phyloP scores from a whole-genome alignment of 2,329 filamentous ascomycete species.

The Phaeosphaeriaceae sp. region DNA sequence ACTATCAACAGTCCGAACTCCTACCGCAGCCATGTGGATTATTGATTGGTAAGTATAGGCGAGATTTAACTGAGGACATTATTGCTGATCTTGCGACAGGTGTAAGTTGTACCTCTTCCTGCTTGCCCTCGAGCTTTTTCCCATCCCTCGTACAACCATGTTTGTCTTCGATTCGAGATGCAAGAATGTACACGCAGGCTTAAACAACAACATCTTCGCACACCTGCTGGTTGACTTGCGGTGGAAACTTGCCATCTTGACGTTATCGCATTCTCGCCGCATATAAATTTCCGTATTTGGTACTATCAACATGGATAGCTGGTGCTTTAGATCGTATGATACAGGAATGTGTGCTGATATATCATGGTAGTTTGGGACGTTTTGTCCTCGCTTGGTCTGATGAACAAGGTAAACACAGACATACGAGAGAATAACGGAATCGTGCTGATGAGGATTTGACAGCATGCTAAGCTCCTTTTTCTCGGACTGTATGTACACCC shows the following conservation, averaged over 20 bases:
- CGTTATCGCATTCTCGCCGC: not conserved
- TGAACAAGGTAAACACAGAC: constrained; percentile 69
- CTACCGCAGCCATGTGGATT: constrained; percentile 74
- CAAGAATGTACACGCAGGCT: too few relatives aligned
- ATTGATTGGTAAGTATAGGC: constrained; percentile 73
- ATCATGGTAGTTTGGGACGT: constrained; percentile 77
- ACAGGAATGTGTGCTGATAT: constrained; percentile 10
- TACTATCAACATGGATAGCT: not conserved
- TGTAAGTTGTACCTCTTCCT: constrained; percentile 32
- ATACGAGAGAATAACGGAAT: not conserved
- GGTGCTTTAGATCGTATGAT: not conserved
- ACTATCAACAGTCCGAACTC: not conserved
- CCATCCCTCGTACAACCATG: not conserved
- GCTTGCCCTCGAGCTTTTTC: not conserved
- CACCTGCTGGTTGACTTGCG: too few relatives aligned
- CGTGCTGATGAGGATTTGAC: constrained; percentile 12
- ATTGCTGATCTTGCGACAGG: constrained; percentile 29
- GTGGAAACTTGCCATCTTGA: too few relatives aligned
- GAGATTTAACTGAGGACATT: not conserved
- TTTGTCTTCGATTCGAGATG: not conserved
- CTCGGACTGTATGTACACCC: constrained; percentile 66
- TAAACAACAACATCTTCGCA: too few relatives aligned
- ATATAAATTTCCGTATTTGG: not conserved
- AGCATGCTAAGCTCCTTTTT: constrained; percentile 73
- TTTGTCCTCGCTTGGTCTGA: constrained; percentile 81